These are phyloP conservation scores for Coprinopsis strossmayeri DNA, from an alignment of 768 basidiomycete species.

Conservation along the genomic window DNA sequence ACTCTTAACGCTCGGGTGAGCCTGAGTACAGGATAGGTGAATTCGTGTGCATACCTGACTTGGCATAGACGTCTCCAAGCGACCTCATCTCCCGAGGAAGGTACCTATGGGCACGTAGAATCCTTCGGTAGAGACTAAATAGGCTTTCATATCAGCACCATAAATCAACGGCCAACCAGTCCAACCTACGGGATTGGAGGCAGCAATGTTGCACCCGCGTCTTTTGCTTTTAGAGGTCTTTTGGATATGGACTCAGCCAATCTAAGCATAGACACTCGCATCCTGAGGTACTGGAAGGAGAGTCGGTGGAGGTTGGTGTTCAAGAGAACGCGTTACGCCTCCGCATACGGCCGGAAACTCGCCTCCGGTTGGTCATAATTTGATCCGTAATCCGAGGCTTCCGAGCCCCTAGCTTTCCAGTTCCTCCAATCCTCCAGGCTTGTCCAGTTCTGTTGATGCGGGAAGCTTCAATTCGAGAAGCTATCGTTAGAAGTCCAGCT, in stretches of 20 bases:
- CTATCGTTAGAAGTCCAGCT: too few relatives aligned
- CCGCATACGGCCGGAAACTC: too few relatives aligned
- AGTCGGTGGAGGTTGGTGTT: not conserved
- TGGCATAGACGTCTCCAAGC: slow-evolving; percentile 82
- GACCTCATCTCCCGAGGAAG: slow-evolving; percentile 76
- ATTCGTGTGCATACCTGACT: slow-evolving; percentile 45
- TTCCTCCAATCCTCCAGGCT: too few relatives aligned
- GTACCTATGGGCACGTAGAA: slow-evolving; percentile 72
- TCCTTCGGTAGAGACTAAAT: slow-evolving; percentile 73
- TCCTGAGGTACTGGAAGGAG: slow-evolving; percentile 11
- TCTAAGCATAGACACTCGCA: slow-evolving; percentile 35
- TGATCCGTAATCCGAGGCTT: too few relatives aligned
- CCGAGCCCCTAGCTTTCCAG: too few relatives aligned
- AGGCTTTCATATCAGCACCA: too few relatives aligned
- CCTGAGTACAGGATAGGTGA: not conserved
- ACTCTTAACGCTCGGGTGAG: slow-evolving; percentile 50
- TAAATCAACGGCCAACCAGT: too few relatives aligned
- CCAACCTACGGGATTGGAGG: slow-evolving; percentile 81
- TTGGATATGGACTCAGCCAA: slow-evolving; percentile 53
- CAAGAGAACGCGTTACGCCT: too few relatives aligned
- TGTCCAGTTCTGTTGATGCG: too few relatives aligned
- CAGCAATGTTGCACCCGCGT: slow-evolving; percentile 62
- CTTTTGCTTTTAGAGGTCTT: slow-evolving; percentile 51
- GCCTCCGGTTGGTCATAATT: too few relatives aligned
- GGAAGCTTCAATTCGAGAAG: too few relatives aligned